Base-by-base conservation (phyloP, 768 basidiomycete species). In the Fibroporia radiculosa region DNA sequence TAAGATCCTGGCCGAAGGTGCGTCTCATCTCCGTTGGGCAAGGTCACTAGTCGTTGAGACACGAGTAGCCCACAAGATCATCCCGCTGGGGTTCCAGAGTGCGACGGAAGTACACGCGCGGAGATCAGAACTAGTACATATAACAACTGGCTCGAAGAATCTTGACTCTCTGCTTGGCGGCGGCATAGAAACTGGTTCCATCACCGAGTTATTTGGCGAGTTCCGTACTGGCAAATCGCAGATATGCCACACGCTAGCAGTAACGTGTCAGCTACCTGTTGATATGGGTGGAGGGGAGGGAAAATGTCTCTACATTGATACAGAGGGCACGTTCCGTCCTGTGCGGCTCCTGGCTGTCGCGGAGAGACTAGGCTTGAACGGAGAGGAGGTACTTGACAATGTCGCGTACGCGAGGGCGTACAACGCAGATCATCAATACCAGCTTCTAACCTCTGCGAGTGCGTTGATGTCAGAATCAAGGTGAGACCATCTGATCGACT, bases 401-500 rank as follows among this genome's bases (percentile, higher is more conserved):
- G 87, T 99, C 26, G 96, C 96, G 20, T 98, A 98, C 67, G 96
- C 96, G 1, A 74, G 96, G 54, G 96, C 96, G 55, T 98, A 97
- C 65, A 99, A 99, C 57, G 95, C 93, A 29, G 96, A 98, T 60
- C 96, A 98, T 66, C 96, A 99, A 59, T 78, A 88, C 44, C 77
- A 87, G 42, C 72, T 99, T 44, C 70, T 99, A 48, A 82, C 91
- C 0, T 86, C 80, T 53, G 96, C 96, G 2, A 91, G 91, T 59
- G 96, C 93, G n/a, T 77, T 99, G 57, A 98, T 99, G 96, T 89
- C 93, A 4, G 96, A 99, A 63, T 97, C 95, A 32, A 81, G 96
- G 95, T 93, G 50, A 42, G 70, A 13, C n/a, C 18, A 31, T n/a
- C 24, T 52, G 45, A 6, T 34, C 13, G n/a, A 37, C 18, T 6